Evolutionary conservation across 257 asterid genomes (phyloP), one percentile per base, ranked within the genome.

Genomic region (Solanum chilense): DNA sequence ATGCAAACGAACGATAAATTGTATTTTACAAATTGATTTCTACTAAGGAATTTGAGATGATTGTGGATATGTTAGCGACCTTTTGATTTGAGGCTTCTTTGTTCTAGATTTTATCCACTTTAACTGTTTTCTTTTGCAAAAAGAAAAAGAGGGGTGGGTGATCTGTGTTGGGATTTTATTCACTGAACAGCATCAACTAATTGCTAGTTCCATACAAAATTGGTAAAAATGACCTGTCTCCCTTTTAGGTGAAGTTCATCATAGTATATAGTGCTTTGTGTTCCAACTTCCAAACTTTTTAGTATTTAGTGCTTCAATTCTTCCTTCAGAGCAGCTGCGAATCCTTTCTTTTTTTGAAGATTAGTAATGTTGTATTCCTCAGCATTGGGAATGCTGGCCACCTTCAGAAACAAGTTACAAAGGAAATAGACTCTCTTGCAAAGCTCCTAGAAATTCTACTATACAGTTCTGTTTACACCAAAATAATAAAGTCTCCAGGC

Each of bases 1-100:
- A 92, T 97, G 84, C 99, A 93, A 91, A 89, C 96, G 92, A 91
- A 97, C 78, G 97, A 99, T 96, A 82, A 91, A 95, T 82, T 89
- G 81, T 87, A 42, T 81, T 75, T 86, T 47, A 80, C 3, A 9
- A 16, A 78, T 78, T 29, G 41, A 47, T 78, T 66, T 78, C 62
- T 77, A 31, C 12, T 9, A 15, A 45, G 66, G 60, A 11, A 27
- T 39, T 78, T 78, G 84, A 45, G 84, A 78, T 47, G 66, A 47
- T 80, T 15, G 18, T 80, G 44, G 42, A 16, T 27, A 8, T 80
- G 66, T 47, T 2, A 29, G 35, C 21, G 3, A 44, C 64, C 64
- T 80, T 45, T 16, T 3, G 4, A n/a, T 41, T 75, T 75, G 66
- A 47, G 68, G 31, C 84, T 47, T 29, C 29, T 10, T 10, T 27